phyloP scores from a whole-genome alignment of 148 eudicot genomes.

The Chenopodium formosanum region DNA sequence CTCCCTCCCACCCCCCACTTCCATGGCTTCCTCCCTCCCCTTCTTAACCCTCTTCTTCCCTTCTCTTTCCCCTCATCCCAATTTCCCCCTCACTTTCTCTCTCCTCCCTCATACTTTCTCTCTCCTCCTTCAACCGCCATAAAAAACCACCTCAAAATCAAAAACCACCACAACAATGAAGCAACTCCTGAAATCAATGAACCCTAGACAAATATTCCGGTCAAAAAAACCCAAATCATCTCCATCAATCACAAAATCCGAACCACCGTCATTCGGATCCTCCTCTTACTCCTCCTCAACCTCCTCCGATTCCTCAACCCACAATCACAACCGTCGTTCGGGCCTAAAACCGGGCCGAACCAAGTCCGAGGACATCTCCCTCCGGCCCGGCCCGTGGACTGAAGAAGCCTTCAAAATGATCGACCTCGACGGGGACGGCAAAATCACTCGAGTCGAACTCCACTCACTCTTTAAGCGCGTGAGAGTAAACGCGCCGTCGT shows the following conservation, averaged over 20 bases:
- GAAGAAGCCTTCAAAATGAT: conserved; percentile 49
- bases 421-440: conserved; percentile 67
- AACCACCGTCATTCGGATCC: conserved; percentile 41
- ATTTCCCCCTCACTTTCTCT: neutral
- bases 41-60: conserved; percentile 38
- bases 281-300: conserved; percentile 30
- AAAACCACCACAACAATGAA: conserved; percentile 38
- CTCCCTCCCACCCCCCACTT: neutral
- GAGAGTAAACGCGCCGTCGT: conserved; percentile 27
- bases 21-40: conserved; percentile 33
- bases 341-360: neutral
- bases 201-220: conserved; percentile 45
- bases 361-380: conserved; percentile 36
- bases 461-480: conserved; percentile 42
- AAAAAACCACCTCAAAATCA: neutral
- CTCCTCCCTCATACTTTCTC: neutral
- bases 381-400: neutral
- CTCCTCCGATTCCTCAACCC: conserved; percentile 25
- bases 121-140: neutral
- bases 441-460: conserved; percentile 47
- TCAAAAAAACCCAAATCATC: conserved; percentile 30
- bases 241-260: conserved; percentile 45
- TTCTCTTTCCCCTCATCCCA: conserved; percentile 30
- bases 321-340: neutral
- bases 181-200: conserved; percentile 31